Evolutionary conservation across 805 yeast genomes (phyloP), one percentile per base, ranked within the genome.

Genomic region (Kluyveromyces siamensis): DNA sequence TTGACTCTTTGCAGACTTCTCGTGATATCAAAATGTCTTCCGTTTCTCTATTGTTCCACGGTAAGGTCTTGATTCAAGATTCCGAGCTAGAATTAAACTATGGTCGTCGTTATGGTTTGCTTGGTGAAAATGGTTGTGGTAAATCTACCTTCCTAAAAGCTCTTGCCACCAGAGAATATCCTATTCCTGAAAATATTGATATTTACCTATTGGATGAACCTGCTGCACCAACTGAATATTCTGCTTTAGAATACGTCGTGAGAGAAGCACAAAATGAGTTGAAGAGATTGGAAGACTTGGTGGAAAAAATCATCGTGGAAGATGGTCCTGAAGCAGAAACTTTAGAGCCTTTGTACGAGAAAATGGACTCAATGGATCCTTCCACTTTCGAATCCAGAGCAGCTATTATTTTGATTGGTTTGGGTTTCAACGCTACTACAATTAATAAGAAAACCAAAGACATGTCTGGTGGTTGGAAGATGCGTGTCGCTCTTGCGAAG

Each of bases 381-480:
- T 66, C 89, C 45, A 93, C 99, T 47, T 93, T 93, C 64, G 99
- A 93, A 76, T 74, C 93, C 41, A 82, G 99, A 72, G 99, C 99
- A 49, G 96, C 99, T 48, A 74, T 89, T 57, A 93, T 93, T 63
- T 77, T 93, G 65, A 87, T 87, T 57, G 99, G 99, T 90, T 80
- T 93, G 69, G 99, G 99, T 63, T 93, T 93, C 83, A 87, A 86
- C 72, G 64, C 84, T 49, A 71, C 72, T 57, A 91, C 98, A 49
- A 91, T 93, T 64, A 76, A 79, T 67, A 93, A 93, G 79, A 84
- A 83, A 73, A 93, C 99, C 63, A 90, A 88, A 72, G 98, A 93
- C 67, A 93, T 93, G 99, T 88, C 97, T 66, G 99, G 99, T 80
- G 99, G 99, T 69, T 93, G 99, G 99, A 89, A 89, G 77, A 93